Conservation (phyloP, 2,329 filamentous ascomycete species). For the Coniella lustricola region DNA sequence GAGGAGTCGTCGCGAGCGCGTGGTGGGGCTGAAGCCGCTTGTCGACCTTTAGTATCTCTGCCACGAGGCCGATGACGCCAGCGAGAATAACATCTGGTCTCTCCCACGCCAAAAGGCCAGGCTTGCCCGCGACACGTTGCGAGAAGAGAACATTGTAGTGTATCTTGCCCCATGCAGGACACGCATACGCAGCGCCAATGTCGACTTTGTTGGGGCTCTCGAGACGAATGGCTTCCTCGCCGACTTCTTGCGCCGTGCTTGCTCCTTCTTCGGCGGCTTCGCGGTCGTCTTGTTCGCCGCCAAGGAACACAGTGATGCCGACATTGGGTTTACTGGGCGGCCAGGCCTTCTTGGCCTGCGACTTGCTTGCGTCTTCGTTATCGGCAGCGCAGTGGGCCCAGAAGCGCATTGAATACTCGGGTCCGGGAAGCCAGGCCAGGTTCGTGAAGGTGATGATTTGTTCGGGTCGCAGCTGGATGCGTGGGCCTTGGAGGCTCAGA, state of each 20-base stretch:
- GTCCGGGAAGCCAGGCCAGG: conserved; percentile 60
- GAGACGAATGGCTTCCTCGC: conserved; percentile 21
- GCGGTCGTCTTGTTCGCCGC: conserved; percentile 23
- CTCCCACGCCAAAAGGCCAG: conserved; percentile 43
- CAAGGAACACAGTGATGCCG: conserved; percentile 41
- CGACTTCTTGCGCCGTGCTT: conserved; percentile 6
- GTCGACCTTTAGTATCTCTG: conserved; percentile 31
- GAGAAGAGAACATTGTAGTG: conserved; percentile 37
- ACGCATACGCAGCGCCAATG: conserved; percentile 29
- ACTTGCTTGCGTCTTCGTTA: conserved; percentile 15
- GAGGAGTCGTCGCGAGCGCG: conserved; percentile 19
- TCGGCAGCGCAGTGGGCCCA: conserved; percentile 41
- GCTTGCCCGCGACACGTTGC: conserved; percentile 31
- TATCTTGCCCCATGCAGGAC: conserved; percentile 41
- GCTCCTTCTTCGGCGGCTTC: conserved; percentile 23
- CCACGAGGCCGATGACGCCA: conserved; percentile 35
- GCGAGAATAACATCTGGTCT: conserved; percentile 37
- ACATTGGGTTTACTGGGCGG: conserved; percentile 20
- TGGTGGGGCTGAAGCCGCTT: conserved; percentile 27
- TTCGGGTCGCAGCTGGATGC: conserved; percentile 35
- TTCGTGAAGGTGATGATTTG: conserved; percentile 56
- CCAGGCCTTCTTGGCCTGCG: conserved; percentile 15
- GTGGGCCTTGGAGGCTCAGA: conserved; percentile 34
- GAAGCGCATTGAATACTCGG: conserved; percentile 52
- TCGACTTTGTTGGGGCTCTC: conserved; percentile 5